These are phyloP conservation scores for Cladophialophora carrionii DNA, from an alignment of 2,329 filamentous ascomycete genomes.

Conservation along the genomic window DNA sequence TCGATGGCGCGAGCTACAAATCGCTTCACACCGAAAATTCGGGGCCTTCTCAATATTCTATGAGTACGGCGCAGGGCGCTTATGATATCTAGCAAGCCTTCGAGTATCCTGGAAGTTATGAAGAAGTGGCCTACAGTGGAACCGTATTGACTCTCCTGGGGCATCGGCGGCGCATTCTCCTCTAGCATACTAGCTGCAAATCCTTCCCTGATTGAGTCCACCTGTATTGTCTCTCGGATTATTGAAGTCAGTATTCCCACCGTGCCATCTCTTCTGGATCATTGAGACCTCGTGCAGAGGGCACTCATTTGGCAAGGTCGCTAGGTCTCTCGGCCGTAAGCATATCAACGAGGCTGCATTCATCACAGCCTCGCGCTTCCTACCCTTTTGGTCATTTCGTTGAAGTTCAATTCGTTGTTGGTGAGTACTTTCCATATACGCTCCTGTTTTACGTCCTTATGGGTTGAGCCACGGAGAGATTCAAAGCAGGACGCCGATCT, in stretches of 20 bases:
- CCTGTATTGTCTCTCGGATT: not conserved
- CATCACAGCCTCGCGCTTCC: constrained; percentile 19
- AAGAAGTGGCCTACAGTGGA: not conserved
- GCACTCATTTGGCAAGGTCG: not conserved
- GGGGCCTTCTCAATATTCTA: not conserved
- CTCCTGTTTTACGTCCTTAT: constrained; percentile 25
- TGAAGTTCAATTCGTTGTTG: not conserved
- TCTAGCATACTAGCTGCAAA: not conserved
- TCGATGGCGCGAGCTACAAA: not conserved
- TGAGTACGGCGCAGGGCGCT: not conserved
- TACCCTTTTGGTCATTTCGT: constrained; percentile 19
- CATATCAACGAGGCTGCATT: constrained; percentile 14
- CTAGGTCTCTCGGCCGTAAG: constrained; percentile 25
- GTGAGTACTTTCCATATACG: not conserved
- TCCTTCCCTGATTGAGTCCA: not conserved
- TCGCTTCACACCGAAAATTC: not conserved
- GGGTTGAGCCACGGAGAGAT: constrained; percentile 15
- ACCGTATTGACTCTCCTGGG: not conserved
- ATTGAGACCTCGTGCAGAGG: not conserved
- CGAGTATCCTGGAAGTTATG: not conserved
- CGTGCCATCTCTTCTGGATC: not conserved
- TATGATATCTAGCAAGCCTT: not conserved
- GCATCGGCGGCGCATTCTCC: not conserved
- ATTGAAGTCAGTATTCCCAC: not conserved
- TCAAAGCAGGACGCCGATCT: constrained; percentile 8